These are phyloP conservation scores for Zasmidium citrigriseum DNA, from an alignment of 2,329 filamentous ascomycete species.

Conservation along the genomic window DNA sequence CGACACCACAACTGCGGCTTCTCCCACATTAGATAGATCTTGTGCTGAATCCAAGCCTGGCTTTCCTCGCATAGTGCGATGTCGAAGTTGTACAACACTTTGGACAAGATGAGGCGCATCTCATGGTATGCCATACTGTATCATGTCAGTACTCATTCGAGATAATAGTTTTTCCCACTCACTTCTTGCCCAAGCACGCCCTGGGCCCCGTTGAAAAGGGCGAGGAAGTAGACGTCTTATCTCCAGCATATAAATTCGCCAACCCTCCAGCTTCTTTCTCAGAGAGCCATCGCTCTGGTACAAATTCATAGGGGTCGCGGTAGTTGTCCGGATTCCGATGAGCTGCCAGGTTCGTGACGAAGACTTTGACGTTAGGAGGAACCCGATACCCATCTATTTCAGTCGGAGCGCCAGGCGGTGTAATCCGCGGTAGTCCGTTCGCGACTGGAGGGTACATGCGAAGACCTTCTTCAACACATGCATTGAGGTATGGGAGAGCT, in stretches of 20 bases:
- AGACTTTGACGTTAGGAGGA: slow-evolving; percentile 23
- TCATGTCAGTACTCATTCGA: background rate
- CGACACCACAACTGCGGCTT: background rate
- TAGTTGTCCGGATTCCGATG: slow-evolving; percentile 33
- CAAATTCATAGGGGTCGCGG: slow-evolving; percentile 27
- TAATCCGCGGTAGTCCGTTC: slow-evolving; percentile 35
- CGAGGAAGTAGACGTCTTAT: slow-evolving; percentile 31
- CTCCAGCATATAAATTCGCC: slow-evolving; percentile 17
- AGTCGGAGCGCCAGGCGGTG: slow-evolving; percentile 23
- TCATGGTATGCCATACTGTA: slow-evolving; percentile 40
- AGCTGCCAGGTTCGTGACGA: slow-evolving; percentile 23
- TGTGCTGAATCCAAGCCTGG: slow-evolving; percentile 16
- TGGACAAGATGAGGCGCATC: slow-evolving; percentile 40
- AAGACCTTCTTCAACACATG: slow-evolving; percentile 49
- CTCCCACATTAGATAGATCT: slow-evolving; percentile 4
- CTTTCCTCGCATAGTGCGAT: slow-evolving; percentile 25
- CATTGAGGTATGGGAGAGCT: slow-evolving; percentile 45
- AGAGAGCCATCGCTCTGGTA: slow-evolving; percentile 42
- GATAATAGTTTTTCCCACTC: slow-evolving; percentile 28
- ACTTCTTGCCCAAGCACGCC: slow-evolving; percentile 38
- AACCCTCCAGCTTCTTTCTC: slow-evolving; percentile 28
- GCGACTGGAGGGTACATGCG: slow-evolving; percentile 50
- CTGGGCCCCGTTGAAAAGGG: slow-evolving; percentile 39
- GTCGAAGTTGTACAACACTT: slow-evolving; percentile 43
- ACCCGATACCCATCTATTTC: slow-evolving; percentile 28